Evolutionary conservation across 768 basidiomycete genomes (phyloP).

Genomic region (Pleurotus ostreatus): DNA sequence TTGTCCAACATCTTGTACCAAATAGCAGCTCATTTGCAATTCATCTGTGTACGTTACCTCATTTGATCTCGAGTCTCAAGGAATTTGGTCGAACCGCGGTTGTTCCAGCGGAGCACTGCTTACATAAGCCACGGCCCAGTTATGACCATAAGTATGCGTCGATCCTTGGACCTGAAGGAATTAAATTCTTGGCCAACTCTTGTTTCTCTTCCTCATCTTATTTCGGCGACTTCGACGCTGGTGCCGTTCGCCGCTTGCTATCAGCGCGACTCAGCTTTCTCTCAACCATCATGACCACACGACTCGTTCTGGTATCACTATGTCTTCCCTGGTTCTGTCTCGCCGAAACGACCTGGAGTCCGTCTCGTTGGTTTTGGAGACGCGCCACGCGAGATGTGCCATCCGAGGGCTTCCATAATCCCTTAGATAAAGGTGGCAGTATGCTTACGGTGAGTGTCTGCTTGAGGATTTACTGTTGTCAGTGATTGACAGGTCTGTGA

Average conservation of each 20-base stretch:
- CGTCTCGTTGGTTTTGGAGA: slow-evolving; percentile 12
- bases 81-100: too few relatives aligned
- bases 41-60: too few relatives aligned
- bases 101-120: not conserved
- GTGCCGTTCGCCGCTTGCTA: slow-evolving; percentile 7
- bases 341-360: slow-evolving; percentile 1
- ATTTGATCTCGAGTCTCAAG: too few relatives aligned
- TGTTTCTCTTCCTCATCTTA: not conserved
- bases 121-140: not conserved
- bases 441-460: slow-evolving; percentile 62
- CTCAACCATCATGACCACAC: slow-evolving; percentile 2
- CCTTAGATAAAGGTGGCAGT: slow-evolving; percentile 52
- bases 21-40: too few relatives aligned
- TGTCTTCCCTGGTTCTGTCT: slow-evolving; percentile 17
- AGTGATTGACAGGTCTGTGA: too few relatives aligned
- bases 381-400: slow-evolving; percentile 35
- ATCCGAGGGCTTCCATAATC: slow-evolving; percentile 56
- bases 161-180: not conserved
- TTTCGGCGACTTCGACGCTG: not conserved
- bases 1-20: too few relatives aligned
- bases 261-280: not conserved
- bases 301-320: slow-evolving; percentile 15
- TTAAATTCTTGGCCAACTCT: too few relatives aligned
- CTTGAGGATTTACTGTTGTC: not conserved
- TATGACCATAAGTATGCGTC: not conserved